Evolutionary conservation across 1,284 basidiomycete species (phyloP), one percentile per base, ranked within the genome.

Genomic region (Tylopilus sp.): DNA sequence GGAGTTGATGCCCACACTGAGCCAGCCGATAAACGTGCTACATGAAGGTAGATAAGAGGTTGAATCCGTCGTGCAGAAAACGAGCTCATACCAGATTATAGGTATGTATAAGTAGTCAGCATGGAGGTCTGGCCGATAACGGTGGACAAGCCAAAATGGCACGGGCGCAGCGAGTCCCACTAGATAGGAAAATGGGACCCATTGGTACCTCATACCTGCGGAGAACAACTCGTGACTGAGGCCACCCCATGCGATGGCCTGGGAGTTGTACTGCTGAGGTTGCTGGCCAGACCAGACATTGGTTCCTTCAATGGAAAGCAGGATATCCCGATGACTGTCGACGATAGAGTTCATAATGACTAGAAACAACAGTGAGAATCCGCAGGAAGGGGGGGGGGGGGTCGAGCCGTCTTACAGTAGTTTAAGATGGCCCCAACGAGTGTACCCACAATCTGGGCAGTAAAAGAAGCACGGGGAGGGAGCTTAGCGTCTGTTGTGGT

Each of bases 181-280:
- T n/a, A 84, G 52, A 46, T 82, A 71, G 1, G 74, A 70, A 67
- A 74, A 74, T 0, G 81, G 74, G 12, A 84, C 74, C 66, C 79
- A 76, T 49, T 82, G 72, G 57, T 82, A 84, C 34, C 76, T 71
- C 23, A 72, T 71, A n/a, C 74, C 68, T 6, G 67, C 65, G 2
- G 80, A 71, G 56, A 83, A 87, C 19, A 86, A 63, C 47, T 78
- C 56, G 48, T 78, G 74, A 21, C 78, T 75, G 4, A 87, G 72
- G 2, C 79, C 81, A 68, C 84, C 84, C 85, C 56, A 86, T 61
- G 79, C 77, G 25, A 87, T 71, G 0, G 84, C 82, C 39, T 79
- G 75, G 18, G 76, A 81, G 59, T 88, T 86, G 60, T 75, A 78
- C 42, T 71, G 69, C 55, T 82, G 81, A 1, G 76, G 72, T 52